phyloP scores from a whole-genome alignment of 148 eudicot species.

The Nepenthes mirabilis region DNA sequence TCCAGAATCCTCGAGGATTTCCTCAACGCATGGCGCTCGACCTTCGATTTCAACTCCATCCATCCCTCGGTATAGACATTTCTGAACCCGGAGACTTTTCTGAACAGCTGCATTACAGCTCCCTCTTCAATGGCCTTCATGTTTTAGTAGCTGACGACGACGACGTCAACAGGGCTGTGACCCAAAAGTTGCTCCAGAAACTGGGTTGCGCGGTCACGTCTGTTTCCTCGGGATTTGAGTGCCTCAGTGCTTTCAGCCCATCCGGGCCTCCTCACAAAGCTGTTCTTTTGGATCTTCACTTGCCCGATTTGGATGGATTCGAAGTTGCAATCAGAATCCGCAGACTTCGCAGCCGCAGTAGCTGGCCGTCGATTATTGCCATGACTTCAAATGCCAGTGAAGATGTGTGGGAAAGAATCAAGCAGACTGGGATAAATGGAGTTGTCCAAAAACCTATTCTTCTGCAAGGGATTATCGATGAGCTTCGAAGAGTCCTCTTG shows the following conservation, averaged over 20 bases:
- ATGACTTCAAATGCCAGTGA: conserved; percentile 35
- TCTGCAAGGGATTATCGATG: conserved; percentile 47
- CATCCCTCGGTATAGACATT: conserved; percentile 29
- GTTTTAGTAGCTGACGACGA: conserved; percentile 72
- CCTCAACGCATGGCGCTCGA: conserved; percentile 67
- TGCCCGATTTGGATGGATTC: conserved; percentile 54
- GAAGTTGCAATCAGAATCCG: conserved; percentile 49
- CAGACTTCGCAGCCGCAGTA: conserved; percentile 41
- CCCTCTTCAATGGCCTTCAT: conserved; percentile 47
- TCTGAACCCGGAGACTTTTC: conserved; percentile 45
- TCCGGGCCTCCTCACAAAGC: conserved; percentile 30
- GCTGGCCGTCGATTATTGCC: conserved; percentile 72
- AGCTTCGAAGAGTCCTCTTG: conserved; percentile 44
- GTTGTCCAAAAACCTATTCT: conserved; percentile 57
- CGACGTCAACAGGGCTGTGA: conserved; percentile 60
- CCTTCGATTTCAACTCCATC: conserved; percentile 50
- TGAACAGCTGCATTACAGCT: conserved; percentile 15
- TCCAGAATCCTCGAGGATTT: conserved; percentile 42
- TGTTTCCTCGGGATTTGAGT: conserved; percentile 65
- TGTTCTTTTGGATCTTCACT: conserved; percentile 54
- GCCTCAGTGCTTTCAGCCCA: conserved; percentile 39
- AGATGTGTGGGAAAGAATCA: conserved; percentile 29
- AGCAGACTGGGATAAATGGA: conserved; percentile 52
- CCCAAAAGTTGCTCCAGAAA: conserved; percentile 51
- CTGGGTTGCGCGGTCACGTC: conserved; percentile 52